Conservation (phyloP, 805 yeast genomes). For the Candida insectorum region DNA sequence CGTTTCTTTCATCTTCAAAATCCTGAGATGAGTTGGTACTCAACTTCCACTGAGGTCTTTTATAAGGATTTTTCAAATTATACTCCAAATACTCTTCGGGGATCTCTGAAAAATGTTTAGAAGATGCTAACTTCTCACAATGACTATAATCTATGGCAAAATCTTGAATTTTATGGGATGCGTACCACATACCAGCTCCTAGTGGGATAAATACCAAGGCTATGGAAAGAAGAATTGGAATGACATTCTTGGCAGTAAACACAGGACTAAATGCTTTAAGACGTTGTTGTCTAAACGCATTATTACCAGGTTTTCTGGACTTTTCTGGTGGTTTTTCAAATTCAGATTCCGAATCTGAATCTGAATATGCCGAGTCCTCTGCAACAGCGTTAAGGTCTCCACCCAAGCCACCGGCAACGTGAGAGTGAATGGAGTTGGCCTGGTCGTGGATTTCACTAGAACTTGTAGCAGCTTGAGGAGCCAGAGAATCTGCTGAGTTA, state of each 20-base stretch:
- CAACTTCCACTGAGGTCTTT: slow-evolving; percentile 34
- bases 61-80: slow-evolving; percentile 21
- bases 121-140: slow-evolving; percentile 34
- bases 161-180: slow-evolving; percentile 36
- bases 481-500: no score
- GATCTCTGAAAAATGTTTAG: slow-evolving; percentile 28
- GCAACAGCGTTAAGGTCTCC: slow-evolving; percentile 1
- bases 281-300: slow-evolving; percentile 55
- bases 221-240: slow-evolving; percentile 35
- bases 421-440: no score
- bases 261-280: slow-evolving; percentile 49
- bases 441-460: no score
- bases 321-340: slow-evolving; percentile 40
- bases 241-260: slow-evolving; percentile 40
- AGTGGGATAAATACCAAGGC: slow-evolving; percentile 41
- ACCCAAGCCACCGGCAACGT: not conserved
- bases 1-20: slow-evolving; percentile 48
- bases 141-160: slow-evolving; percentile 39
- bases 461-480: no score
- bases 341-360: slow-evolving; percentile 34
- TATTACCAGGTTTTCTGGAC: slow-evolving; percentile 62
- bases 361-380: slow-evolving; percentile 3
- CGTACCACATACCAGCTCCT: slow-evolving; percentile 48
- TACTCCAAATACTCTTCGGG: slow-evolving; percentile 39
- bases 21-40: slow-evolving; percentile 39